phyloP scores from a whole-genome alignment of 2,329 filamentous ascomycete genomes.

The Immersiporthe knoxdaviesiana region DNA sequence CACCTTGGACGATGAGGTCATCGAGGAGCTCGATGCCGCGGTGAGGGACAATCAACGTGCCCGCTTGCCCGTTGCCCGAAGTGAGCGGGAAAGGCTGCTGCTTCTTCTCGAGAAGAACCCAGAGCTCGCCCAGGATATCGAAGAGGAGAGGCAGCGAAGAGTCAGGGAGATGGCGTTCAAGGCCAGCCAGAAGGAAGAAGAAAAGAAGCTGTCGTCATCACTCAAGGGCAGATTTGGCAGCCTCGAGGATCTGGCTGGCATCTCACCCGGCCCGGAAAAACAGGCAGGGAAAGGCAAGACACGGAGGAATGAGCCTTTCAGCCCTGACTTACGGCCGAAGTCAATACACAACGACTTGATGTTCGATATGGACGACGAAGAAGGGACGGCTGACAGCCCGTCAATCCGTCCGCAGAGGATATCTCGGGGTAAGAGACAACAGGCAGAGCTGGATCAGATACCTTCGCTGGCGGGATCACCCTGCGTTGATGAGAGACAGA shows the following conservation, averaged over 20 bases:
- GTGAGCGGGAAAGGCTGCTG: constrained; percentile 68
- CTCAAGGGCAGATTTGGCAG: constrained; percentile 64
- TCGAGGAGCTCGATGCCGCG: constrained; percentile 77
- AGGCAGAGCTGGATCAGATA: constrained; percentile 38
- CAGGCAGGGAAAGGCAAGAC: constrained; percentile 51
- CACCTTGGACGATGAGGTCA: constrained; percentile 81
- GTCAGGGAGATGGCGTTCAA: constrained; percentile 78
- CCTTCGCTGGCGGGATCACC: constrained; percentile 38
- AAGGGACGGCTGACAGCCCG: constrained; percentile 40
- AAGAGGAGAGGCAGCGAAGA: constrained; percentile 69
- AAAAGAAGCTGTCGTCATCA: constrained; percentile 63
- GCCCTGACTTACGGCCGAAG: constrained; percentile 70
- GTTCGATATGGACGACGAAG: constrained; percentile 91
- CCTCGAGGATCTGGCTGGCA: constrained; percentile 61
- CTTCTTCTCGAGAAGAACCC: constrained; percentile 68
- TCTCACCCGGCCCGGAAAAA: constrained; percentile 49
- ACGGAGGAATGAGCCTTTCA: constrained; percentile 59
- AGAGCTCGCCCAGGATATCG: constrained; percentile 64
- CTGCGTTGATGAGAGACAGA: constrained; percentile 46
- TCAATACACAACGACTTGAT: constrained; percentile 77
- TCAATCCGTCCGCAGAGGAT: constrained; percentile 35
- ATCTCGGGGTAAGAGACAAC: constrained; percentile 25
- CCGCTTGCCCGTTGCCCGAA: constrained; percentile 75
- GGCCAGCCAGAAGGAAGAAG: constrained; percentile 64
- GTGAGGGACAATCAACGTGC: constrained; percentile 83